These are phyloP conservation scores for Ganoderma lucidum DNA, from an alignment of 1,284 basidiomycete genomes.

Conservation along the genomic window DNA sequence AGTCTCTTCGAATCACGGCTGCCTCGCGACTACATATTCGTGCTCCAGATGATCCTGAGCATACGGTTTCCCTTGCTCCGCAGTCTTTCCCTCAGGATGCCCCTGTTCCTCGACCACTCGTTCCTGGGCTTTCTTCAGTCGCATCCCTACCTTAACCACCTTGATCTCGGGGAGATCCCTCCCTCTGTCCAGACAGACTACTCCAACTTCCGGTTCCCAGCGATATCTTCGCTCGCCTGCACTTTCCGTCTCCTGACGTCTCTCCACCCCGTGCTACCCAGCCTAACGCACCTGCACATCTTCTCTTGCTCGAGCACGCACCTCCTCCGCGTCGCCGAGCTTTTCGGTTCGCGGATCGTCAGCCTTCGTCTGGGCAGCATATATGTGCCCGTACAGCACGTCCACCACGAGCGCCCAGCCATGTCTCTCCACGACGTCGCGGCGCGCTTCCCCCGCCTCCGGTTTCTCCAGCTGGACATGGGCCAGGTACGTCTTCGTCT, in stretches of 20 bases:
- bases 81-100: constrained; percentile 7
- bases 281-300: constrained; percentile 15
- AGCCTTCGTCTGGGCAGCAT: constrained; percentile 8
- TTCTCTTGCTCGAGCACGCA: not conserved
- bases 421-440: constrained; percentile 12
- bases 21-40: not conserved
- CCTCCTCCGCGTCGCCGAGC: not conserved
- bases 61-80: not conserved
- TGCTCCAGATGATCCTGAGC: not conserved
- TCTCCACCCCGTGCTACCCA: not conserved
- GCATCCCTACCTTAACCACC: constrained; percentile 4
- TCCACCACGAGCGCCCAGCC: not conserved
- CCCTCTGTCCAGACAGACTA: not conserved
- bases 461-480: constrained; percentile 20
- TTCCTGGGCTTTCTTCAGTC: not conserved
- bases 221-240: constrained; percentile 11
- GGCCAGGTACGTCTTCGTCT: not conserved
- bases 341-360: constrained; percentile 8
- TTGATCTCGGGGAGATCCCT: constrained; percentile 1
- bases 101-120: not conserved
- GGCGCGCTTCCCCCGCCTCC: constrained; percentile 8
- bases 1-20: not conserved
- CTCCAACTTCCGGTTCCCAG: not conserved
- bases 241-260: not conserved
- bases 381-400: not conserved